Conservation (phyloP, 1,284 basidiomycete genomes). For the Schizopora paradoxa region DNA sequence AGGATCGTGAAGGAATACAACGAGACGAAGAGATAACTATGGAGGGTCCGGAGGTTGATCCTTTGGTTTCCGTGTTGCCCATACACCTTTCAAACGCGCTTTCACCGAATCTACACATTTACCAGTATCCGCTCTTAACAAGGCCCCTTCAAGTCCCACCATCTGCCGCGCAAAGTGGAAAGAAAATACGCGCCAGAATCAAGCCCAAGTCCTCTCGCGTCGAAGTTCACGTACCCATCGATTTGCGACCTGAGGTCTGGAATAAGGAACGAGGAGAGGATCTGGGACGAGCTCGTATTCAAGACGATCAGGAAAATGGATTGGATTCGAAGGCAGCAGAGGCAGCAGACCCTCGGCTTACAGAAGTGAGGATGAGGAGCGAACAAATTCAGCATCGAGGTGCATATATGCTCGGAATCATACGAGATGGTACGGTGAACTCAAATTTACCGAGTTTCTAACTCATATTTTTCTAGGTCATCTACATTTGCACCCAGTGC, state of each 20-base stretch:
- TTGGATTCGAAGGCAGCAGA: conserved; percentile 48
- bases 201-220: conserved; percentile 57
- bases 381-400: conserved; percentile 62
- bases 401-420: conserved; percentile 65
- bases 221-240: conserved; percentile 73
- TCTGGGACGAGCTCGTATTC: conserved; percentile 54
- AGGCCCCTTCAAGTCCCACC: conserved; percentile 71
- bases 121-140: conserved; percentile 72
- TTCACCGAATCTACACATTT: conserved; percentile 59
- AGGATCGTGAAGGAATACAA: too few species aligned
- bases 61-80: conserved; percentile 59
- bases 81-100: conserved; percentile 63
- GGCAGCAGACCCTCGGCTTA: conserved; percentile 53
- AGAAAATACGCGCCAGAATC: conserved; percentile 65
- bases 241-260: conserved; percentile 73
- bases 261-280: conserved; percentile 61
- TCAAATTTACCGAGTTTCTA: conserved; percentile 9
- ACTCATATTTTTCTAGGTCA: conserved; percentile 43
- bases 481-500: conserved; percentile 72
- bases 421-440: conserved; percentile 52
- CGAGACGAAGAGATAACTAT: conserved; percentile 5
- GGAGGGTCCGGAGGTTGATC: conserved; percentile 39
- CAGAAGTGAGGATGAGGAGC: conserved; percentile 64
- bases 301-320: conserved; percentile 72
- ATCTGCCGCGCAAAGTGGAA: conserved; percentile 63